Evolutionary conservation across 129 eudicot genomes (phyloP), one percentile per base, ranked within the genome.

Genomic region (Flaveria robusta): DNA sequence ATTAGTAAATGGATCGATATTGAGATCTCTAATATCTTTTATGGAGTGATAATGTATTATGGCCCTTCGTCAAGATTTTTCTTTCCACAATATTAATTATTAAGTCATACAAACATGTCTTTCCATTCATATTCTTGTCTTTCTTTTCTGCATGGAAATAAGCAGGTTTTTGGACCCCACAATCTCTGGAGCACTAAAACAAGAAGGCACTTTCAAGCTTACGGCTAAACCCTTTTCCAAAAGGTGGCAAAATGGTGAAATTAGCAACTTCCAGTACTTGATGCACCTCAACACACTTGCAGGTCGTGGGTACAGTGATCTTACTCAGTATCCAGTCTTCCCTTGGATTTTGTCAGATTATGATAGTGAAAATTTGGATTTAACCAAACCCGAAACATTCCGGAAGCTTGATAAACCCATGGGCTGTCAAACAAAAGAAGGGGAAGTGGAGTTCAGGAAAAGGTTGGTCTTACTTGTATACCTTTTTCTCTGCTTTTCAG

Each of bases 231-330:
- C 99, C 13, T 95, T 95, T 68, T 86, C 94, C 55, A 95, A 95
- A 81, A 89, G 97, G 85, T 95, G 99, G 99, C 99, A 95, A 89
- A 91, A 86, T 83, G 97, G 99, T 66, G 99, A 95, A 81, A 95
- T 95, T 66, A 95, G 96, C 87, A 95, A 95, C 68, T 89, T 95
- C 73, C 99, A 95, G 79, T 95, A 95, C 78, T 85, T 95, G 71
- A 95, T 95, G 99, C 99, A 95, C 74, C 90, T 95, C 34, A 95
- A 95, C 83, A 95, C 99, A 20, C 87, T 91, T 72, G 99, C 99
- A 14, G 99, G 99, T 34, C 99, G 99, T 47, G 99, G 99, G 71
- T 95, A 95, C 83, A 95, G 99, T 82, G 99, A 95, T 89, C 96
- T 95, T 43, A 95, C 99, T 64, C 99, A 95, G 83, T 95, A 95